Conservation (phyloP, 2,329 filamentous ascomycete genomes). For the Diplodia scrobiculata region DNA sequence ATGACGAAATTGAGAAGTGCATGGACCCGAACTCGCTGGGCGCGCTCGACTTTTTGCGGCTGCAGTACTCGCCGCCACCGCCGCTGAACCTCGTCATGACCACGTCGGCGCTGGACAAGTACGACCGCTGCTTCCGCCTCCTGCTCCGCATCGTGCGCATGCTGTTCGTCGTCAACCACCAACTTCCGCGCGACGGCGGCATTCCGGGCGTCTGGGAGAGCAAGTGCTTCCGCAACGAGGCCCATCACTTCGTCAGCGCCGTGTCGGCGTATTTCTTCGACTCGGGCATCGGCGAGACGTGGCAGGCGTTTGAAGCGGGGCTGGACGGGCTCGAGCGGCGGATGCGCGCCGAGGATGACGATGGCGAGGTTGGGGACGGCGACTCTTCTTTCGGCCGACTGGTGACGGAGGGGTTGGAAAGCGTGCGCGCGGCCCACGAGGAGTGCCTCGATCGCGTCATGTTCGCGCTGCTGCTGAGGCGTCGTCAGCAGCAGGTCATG, state of each 20-base stretch:
- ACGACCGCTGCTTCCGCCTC: constrained; percentile 81
- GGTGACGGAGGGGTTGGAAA: constrained; percentile 62
- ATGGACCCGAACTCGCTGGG: constrained; percentile 80
- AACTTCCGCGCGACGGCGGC: constrained; percentile 39
- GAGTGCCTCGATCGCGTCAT: constrained; percentile 74
- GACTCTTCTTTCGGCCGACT: constrained; percentile 45
- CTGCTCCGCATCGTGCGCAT: constrained; percentile 77
- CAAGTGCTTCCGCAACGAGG: constrained; percentile 67
- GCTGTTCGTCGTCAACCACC: constrained; percentile 65
- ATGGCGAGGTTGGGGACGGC: not conserved
- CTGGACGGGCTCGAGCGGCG: constrained; percentile 64
- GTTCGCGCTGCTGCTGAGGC: constrained; percentile 70
- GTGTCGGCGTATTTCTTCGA: constrained; percentile 80
- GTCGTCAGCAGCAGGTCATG: constrained; percentile 72
- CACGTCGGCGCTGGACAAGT: constrained; percentile 68
- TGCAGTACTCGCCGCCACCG: constrained; percentile 78
- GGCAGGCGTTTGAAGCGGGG: constrained; percentile 68
- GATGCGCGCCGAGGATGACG: constrained; percentile 51
- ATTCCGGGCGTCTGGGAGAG: not conserved
- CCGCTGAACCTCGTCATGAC: constrained; percentile 76
- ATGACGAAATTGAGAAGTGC: constrained; percentile 77
- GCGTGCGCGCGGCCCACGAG: constrained; percentile 70
- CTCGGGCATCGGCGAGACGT: constrained; percentile 70
- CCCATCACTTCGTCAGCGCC: constrained; percentile 74
- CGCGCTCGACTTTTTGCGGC: constrained; percentile 87